phyloP scores from a whole-genome alignment of 495 filamentous ascomycete species.

The Aspergillus egyptiacus region DNA sequence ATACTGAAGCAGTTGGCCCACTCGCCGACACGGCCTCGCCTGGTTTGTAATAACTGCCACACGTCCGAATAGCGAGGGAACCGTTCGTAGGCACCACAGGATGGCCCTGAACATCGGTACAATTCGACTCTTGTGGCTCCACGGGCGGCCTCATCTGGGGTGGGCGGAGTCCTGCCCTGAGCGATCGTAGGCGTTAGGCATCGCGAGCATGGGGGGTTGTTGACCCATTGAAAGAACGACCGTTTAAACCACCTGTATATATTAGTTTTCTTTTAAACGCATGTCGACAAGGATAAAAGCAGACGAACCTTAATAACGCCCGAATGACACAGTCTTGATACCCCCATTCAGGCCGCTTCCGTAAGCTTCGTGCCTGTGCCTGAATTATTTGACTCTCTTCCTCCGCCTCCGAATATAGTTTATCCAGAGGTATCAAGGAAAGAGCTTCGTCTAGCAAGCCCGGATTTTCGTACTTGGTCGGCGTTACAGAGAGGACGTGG shows the following conservation, averaged over 20 bases:
- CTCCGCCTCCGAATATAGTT: constrained; percentile 88
- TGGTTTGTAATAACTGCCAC: constrained; percentile 82
- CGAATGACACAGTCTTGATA: constrained; percentile 97
- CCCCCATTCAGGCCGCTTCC: constrained; percentile 85
- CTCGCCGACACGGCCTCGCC: constrained; percentile 81
- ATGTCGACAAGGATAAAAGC: constrained; percentile 2
- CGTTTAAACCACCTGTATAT: constrained; percentile 82
- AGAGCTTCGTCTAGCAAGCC: constrained; percentile 92
- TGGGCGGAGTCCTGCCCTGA: constrained; percentile 74
- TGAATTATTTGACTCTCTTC: constrained; percentile 83
- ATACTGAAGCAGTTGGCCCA: constrained; percentile 99
- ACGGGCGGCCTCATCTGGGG: constrained; percentile 79
- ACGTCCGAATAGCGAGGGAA: constrained; percentile 96
- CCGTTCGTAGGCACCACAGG: constrained; percentile 72
- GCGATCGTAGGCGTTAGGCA: constrained; percentile 80
- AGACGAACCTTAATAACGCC: constrained; percentile 65
- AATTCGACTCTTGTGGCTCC: constrained; percentile 84
- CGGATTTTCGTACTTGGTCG: constrained; percentile 93
- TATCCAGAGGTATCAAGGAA: constrained; percentile 77
- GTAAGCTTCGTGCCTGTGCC: constrained; percentile 80
- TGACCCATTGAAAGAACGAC: constrained; percentile 92
- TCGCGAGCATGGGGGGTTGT: constrained; percentile 79
- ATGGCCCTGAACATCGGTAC: constrained; percentile 69
- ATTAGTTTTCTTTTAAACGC: background rate
- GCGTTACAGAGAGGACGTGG: constrained; percentile 72